phyloP scores from a whole-genome alignment of 2,329 filamentous ascomycete species.

The Didymella lethalis region DNA sequence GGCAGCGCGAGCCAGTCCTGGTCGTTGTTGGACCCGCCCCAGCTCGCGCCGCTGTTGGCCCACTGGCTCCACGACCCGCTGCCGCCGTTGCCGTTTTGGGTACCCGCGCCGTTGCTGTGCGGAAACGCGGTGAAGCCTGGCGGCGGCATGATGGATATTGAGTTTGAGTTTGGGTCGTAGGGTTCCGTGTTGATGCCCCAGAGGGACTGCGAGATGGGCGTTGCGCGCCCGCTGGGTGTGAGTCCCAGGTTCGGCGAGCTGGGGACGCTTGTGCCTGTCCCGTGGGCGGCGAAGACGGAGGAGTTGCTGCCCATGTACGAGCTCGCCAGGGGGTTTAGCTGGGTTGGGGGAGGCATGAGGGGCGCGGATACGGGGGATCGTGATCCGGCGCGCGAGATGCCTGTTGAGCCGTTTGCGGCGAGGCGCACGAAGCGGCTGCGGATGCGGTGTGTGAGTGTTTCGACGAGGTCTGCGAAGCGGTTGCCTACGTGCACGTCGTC shows the following conservation, averaged over 20 bases:
- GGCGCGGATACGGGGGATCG: conserved; percentile 41
- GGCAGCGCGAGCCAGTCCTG: conserved; percentile 70
- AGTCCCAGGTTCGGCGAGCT: conserved; percentile 39
- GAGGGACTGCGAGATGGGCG: conserved; percentile 47
- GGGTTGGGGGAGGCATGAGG: conserved; percentile 44
- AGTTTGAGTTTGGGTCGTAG: conserved; percentile 55
- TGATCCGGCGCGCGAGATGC: conserved; percentile 50
- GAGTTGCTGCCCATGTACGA: conserved; percentile 26
- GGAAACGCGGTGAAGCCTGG: conserved; percentile 11
- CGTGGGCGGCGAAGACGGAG: conserved; percentile 16
- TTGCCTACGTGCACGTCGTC: conserved; percentile 88
- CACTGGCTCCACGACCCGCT: conserved; percentile 27
- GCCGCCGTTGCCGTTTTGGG: conserved; percentile 20
- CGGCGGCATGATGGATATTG: conserved; percentile 58
- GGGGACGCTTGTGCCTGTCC: conserved; percentile 35
- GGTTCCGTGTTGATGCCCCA: conserved; percentile 56
- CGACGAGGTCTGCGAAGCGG: conserved; percentile 82
- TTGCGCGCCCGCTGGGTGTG: conserved; percentile 43
- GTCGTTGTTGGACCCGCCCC: conserved; percentile 36
- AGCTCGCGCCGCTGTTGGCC: conserved; percentile 30
- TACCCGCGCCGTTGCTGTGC: conserved; percentile 23
- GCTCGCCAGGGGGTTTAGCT: conserved; percentile 26
- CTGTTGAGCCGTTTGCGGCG: conserved; percentile 56
- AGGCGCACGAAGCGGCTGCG: conserved; percentile 73
- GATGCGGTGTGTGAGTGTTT: conserved; percentile 76